Conservation (phyloP, 495 filamentous ascomycete species). For the Chaetomium cochliodes region DNA sequence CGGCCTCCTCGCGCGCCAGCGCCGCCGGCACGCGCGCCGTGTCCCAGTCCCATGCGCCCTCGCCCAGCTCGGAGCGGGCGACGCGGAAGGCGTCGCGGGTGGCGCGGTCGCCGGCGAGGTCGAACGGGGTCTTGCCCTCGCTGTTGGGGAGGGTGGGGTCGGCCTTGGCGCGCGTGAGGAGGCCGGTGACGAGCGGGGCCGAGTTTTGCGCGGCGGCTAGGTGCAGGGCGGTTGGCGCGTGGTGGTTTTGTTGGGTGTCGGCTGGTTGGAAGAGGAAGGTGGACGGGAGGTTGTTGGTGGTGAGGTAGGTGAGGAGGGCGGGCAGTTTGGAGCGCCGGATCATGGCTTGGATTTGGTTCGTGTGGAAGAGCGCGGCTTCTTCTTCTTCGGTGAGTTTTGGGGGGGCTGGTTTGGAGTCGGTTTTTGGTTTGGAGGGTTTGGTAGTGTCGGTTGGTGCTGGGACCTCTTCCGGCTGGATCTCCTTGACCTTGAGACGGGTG, state of each 20-base stretch:
- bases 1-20: constrained; percentile 66
- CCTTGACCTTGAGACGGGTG: constrained; percentile 79
- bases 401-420: constrained; percentile 43
- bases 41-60: constrained; percentile 76
- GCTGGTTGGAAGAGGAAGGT: constrained; percentile 78
- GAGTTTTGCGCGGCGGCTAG: constrained; percentile 77
- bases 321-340: constrained; percentile 89
- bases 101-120: constrained; percentile 78
- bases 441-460: constrained; percentile 47
- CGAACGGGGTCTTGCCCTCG: constrained; percentile 75
- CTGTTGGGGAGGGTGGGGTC: constrained; percentile 71
- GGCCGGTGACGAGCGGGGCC: constrained; percentile 66
- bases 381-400: constrained; percentile 76
- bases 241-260: constrained; percentile 67
- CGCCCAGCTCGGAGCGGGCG: constrained; percentile 77
- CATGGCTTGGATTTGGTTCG: constrained; percentile 79
- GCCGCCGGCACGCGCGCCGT: constrained; percentile 66
- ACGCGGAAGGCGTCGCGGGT: constrained; percentile 92
- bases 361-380: constrained; percentile 74
- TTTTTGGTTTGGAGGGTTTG: constrained; percentile 41
- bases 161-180: constrained; percentile 71
- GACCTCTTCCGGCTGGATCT: constrained; percentile 60
- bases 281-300: constrained; percentile 65
- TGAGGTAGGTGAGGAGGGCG: constrained; percentile 79
- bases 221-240: constrained; percentile 83